Percentiles rank a stretch among this genome's conserved stretches.
Evolutionary conservation across 164 flowering plant genomes (phyloP).

Genomic region (Pachysandra terminalis): DNA sequence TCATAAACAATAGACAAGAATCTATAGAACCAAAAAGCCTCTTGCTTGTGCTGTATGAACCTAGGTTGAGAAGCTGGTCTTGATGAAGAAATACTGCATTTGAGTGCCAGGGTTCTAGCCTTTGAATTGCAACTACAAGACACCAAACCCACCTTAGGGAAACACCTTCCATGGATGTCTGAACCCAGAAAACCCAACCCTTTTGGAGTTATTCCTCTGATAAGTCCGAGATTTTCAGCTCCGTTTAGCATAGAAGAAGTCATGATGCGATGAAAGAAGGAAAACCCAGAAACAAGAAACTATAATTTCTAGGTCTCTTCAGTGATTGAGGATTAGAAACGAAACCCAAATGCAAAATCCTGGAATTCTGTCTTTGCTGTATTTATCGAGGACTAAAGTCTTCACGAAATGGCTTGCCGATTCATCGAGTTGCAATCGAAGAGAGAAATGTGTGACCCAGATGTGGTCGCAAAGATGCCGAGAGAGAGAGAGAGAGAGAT

Average conservation of each 20-base stretch:
- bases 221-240: slow-evolving; percentile 39
- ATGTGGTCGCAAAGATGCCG: too few relatives aligned
- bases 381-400: not conserved
- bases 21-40: slow-evolving; percentile 84
- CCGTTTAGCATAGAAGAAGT: slow-evolving; percentile 67
- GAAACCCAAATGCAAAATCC: slow-evolving; percentile 4
- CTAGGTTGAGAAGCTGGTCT: slow-evolving; percentile 71
- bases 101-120: slow-evolving; percentile 19
- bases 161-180: slow-evolving; percentile 34
- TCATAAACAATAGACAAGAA: slow-evolving; percentile 71
- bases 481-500: too few relatives aligned
- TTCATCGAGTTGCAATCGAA: too few relatives aligned
- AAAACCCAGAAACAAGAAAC: slow-evolving; percentile 14
- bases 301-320: slow-evolving; percentile 1
- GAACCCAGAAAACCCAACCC: slow-evolving; percentile 43
- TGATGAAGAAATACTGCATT: slow-evolving; percentile 49
- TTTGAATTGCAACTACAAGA: slow-evolving; percentile 20
- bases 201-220: slow-evolving; percentile 30
- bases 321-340: not conserved
- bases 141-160: slow-evolving; percentile 31
- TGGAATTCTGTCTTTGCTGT: not conserved
- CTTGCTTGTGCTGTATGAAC: slow-evolving; percentile 78
- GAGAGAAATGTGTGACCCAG: too few relatives aligned
- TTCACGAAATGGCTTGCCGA: too few relatives aligned
- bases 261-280: slow-evolving; percentile 29